Evolutionary conservation across 345 rosid genomes (phyloP).

Genomic region (Anastatica hierochuntica): DNA sequence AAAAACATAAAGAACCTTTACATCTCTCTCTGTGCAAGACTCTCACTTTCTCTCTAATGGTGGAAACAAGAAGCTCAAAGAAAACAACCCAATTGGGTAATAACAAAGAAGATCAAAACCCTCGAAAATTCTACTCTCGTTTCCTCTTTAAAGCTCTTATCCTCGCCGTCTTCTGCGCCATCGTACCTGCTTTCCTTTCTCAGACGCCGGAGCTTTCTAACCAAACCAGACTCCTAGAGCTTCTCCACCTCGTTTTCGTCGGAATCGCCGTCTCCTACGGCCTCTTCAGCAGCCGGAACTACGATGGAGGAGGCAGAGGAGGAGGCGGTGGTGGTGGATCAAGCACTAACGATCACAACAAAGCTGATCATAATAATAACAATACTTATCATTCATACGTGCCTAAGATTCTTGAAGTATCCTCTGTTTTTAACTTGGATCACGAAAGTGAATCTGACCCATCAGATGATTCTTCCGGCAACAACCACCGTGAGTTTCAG

Average conservation of each 20-base stretch:
- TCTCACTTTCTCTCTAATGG: slow-evolving; percentile 41
- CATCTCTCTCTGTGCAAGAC: slow-evolving; percentile 1
- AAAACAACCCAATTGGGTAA: slow-evolving; percentile 13
- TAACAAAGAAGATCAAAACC: slow-evolving; percentile 30
- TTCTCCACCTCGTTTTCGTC: slow-evolving; percentile 81
- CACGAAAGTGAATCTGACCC: slow-evolving; percentile 24
- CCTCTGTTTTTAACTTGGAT: slow-evolving; percentile 83
- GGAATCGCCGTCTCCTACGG: slow-evolving; percentile 99
- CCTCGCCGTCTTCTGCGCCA: slow-evolving; percentile 36
- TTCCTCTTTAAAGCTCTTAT: slow-evolving; percentile 61
- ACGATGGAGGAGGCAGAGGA: slow-evolving; percentile 37
- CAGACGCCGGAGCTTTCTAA: slow-evolving; percentile 81
- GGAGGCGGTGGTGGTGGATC: slow-evolving; percentile 34
- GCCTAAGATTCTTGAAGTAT: slow-evolving; percentile 68
- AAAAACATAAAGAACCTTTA: slow-evolving; percentile 12
- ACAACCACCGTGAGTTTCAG: slow-evolving; percentile 32
- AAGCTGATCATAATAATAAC: slow-evolving; percentile 20
- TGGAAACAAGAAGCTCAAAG: slow-evolving; percentile 37
- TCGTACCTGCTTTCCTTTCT: slow-evolving; percentile 58
- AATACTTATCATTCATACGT: slow-evolving; percentile 58
- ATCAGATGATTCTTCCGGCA: slow-evolving; percentile 24
- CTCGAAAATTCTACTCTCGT: slow-evolving; percentile 39
- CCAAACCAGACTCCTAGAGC: slow-evolving; percentile 65
- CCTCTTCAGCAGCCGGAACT: slow-evolving; percentile 61
- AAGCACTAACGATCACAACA: slow-evolving; percentile 10